phyloP scores from a whole-genome alignment of 257 asterid genomes.

The Solanum chaucha region DNA sequence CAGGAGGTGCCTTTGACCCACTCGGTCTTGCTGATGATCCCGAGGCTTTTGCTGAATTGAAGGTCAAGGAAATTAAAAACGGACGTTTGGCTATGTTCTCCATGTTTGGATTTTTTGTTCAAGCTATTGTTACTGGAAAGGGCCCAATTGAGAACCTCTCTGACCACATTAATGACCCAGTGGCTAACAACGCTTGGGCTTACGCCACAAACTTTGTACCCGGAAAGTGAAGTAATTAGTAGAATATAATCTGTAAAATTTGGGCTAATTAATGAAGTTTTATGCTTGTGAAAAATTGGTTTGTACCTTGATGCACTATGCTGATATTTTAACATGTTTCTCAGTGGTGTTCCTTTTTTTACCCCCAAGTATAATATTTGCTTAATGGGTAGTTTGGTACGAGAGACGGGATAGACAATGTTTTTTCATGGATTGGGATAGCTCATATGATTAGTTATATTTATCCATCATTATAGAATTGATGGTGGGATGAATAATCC shows the following conservation, averaged over 20 bases:
- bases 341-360: not conserved
- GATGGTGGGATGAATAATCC: not conserved
- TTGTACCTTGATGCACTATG: not conserved
- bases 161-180: conserved; percentile 79
- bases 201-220: conserved; percentile 81
- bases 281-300: not conserved
- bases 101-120: conserved; percentile 75
- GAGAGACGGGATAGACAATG: not conserved
- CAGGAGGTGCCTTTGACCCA: conserved; percentile 82
- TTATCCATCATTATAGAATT: not conserved
- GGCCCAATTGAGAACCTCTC: conserved; percentile 70
- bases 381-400: not conserved
- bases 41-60: conserved; percentile 44
- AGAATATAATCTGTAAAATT: not conserved
- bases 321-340: not conserved
- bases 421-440: accelerated
- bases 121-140: conserved; percentile 82
- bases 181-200: conserved; percentile 85
- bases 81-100: conserved; percentile 67
- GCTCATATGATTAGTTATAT: no score
- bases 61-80: conserved; percentile 54
- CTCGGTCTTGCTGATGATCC: conserved; percentile 60
- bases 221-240: conserved; percentile 36
- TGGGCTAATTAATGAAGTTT: not conserved
- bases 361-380: not conserved